A percentile compares a stretch with the other conserved stretches of the same genome.
Evolutionary conservation across 2,329 filamentous ascomycete species (phyloP).

Genomic region (Hirsutella thompsonii): DNA sequence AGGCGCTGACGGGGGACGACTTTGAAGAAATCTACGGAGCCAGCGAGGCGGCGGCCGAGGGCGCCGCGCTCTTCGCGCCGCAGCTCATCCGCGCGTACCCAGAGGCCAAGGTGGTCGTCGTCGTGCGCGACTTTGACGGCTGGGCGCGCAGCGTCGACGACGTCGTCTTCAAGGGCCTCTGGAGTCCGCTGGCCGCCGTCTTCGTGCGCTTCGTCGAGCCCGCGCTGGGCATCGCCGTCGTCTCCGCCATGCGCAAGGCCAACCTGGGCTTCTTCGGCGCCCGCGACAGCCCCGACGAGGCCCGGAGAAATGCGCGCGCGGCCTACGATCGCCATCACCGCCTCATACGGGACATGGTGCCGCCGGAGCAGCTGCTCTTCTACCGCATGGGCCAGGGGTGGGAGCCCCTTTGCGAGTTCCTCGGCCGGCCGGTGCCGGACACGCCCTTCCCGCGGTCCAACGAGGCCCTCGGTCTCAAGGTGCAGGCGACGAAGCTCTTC

Average conservation of each 20-base stretch:
- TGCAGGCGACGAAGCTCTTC: too few relatives aligned
- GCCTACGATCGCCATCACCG: slow-evolving; percentile 15
- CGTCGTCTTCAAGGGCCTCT: background rate
- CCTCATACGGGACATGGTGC: slow-evolving; percentile 10
- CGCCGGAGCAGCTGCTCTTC: slow-evolving; percentile 14
- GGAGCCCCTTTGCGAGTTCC: slow-evolving; percentile 19
- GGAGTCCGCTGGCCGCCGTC: background rate
- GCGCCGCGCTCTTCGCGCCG: slow-evolving; percentile 10
- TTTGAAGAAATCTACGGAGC: slow-evolving; percentile 13
- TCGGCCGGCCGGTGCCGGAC: slow-evolving; percentile 16
- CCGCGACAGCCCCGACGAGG: slow-evolving; percentile 6
- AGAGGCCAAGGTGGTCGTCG: slow-evolving; percentile 15
- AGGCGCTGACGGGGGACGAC: slow-evolving; percentile 6
- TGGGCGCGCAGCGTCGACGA: slow-evolving; percentile 13
- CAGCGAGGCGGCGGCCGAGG: slow-evolving; percentile 14
- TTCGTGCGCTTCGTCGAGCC: background rate
- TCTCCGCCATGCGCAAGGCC: background rate
- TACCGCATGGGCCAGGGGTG: slow-evolving; percentile 17
- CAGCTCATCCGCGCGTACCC: slow-evolving; percentile 15
- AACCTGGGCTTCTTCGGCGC: slow-evolving; percentile 3
- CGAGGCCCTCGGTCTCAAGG: slow-evolving; percentile 3
- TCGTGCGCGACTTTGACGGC: slow-evolving; percentile 13
- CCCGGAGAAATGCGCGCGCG: slow-evolving; percentile 4
- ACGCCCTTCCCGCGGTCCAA: slow-evolving; percentile 16
- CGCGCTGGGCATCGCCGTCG: background rate